Evolutionary conservation across 306 rosid species (phyloP), one percentile per base, ranked within the genome.

Genomic region (Sindora glabra): DNA sequence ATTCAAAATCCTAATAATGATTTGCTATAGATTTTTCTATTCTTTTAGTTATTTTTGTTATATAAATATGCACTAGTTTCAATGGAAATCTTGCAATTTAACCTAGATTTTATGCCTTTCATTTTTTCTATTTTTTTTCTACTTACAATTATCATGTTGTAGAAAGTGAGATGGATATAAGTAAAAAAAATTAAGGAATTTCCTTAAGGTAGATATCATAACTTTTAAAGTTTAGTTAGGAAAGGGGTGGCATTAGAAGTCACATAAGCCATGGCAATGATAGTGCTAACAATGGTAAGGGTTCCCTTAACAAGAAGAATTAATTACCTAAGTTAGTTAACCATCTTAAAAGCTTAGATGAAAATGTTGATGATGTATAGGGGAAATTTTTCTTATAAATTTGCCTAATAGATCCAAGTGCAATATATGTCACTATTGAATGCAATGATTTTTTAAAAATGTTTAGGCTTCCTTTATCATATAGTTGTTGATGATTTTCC

Each of bases 221-320:
- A 75, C 79, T 86, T n/a, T n/a, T n/a, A 62, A 85, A 76, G 72
- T 91, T 85, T 64, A 85, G 89, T 40, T 90, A 96, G 97, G 97
- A 96, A 57, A 69, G 95, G 55, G 97, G 95, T 55, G 95, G 97
- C 50, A 79, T 81, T 64, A 83, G 97, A 45, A 90, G 96, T 59
- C 69, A 85, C 72, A 82, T 94, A 7, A 74, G 97, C 23, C 77
- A 90, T 76, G 95, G 97, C 15, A 63, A 74, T 69, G 73, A 86
- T 34, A 65, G 77, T 53, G 83, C 95, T 47, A 75, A 78, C 79
- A 79, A 59, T 68, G 77, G 72, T 73, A 89, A 79, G 77, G 85
- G 56, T 62, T 77, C 91, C 23, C 87, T 86, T 56, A 74, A 64
- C 26, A 47, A n/a, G n/a, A n/a, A n/a, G n/a, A n/a, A 76, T 72